These are phyloP conservation scores for Termitomyces sp. DNA, from an alignment of 768 basidiomycete genomes.

Conservation along the genomic window DNA sequence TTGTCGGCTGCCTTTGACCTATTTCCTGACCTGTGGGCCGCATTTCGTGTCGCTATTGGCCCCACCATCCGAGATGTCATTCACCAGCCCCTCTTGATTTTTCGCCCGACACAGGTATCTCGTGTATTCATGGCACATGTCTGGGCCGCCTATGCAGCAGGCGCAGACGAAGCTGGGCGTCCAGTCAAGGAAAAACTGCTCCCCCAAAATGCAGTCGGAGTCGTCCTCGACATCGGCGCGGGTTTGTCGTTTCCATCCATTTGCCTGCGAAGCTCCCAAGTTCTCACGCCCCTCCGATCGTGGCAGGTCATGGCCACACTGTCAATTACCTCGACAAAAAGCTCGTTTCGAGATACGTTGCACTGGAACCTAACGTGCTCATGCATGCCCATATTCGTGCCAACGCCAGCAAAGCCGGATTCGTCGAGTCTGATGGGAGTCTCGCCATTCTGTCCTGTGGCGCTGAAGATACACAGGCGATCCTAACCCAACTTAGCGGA, in stretches of 20 bases:
- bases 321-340: slow-evolving; percentile 50
- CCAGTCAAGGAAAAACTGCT: slow-evolving; percentile 37
- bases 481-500: slow-evolving; percentile 30
- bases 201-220: slow-evolving; percentile 41
- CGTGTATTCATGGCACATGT: slow-evolving; percentile 36
- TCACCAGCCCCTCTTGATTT: slow-evolving; percentile 35
- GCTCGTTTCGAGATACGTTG: slow-evolving; percentile 60
- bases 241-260: not conserved
- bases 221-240: slow-evolving; percentile 47
- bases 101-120: slow-evolving; percentile 28
- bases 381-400: slow-evolving; percentile 58
- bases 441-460: slow-evolving; percentile 58
- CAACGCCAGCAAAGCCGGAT: slow-evolving; percentile 46
- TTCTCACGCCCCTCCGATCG: not conserved
- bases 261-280: not conserved
- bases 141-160: slow-evolving; percentile 45
- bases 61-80: slow-evolving; percentile 42
- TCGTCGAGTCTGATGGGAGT: slow-evolving; percentile 31
- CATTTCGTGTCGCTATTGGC: slow-evolving; percentile 30
- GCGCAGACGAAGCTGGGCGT: slow-evolving; percentile 36
- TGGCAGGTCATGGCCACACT: slow-evolving; percentile 60
- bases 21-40: slow-evolving; percentile 35
- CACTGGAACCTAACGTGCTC: slow-evolving; percentile 61
- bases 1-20: slow-evolving; percentile 37
- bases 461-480: slow-evolving; percentile 50